These are phyloP conservation scores for Mycena polygramma DNA, from an alignment of 768 basidiomycete genomes.

Conservation along the genomic window DNA sequence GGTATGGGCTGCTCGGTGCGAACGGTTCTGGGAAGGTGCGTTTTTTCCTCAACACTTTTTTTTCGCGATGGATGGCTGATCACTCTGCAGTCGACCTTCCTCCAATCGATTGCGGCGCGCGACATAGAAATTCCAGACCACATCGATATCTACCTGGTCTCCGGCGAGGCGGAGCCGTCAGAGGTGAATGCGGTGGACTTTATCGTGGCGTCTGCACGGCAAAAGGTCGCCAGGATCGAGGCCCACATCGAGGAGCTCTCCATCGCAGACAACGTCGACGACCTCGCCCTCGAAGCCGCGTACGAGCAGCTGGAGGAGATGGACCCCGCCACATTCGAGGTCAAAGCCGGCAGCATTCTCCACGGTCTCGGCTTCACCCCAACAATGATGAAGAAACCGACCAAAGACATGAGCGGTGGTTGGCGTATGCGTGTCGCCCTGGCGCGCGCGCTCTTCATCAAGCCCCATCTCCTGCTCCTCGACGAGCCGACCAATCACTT, in stretches of 20 bases:
- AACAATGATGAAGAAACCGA: slow-evolving; percentile 95
- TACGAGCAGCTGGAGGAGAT: slow-evolving; percentile 98
- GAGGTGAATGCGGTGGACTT: slow-evolving; percentile 97
- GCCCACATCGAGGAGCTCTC: slow-evolving; percentile 94
- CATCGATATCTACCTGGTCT: slow-evolving; percentile 97
- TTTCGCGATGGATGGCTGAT: slow-evolving; percentile 12
- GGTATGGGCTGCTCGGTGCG: slow-evolving; percentile 96
- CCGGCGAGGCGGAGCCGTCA: slow-evolving; percentile 95
- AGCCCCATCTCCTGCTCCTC: slow-evolving; percentile 94
- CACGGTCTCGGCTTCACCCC: slow-evolving; percentile 95
- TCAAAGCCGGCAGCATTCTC: slow-evolving; percentile 96
- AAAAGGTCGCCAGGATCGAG: slow-evolving; percentile 94
- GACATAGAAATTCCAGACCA: slow-evolving; percentile 95
- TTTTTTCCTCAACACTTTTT: slow-evolving; percentile 11
- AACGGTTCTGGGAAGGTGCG: slow-evolving; percentile 98
- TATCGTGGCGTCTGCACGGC: slow-evolving; percentile 92
- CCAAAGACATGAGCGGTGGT: slow-evolving; percentile 99
- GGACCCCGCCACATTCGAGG: slow-evolving; percentile 95
- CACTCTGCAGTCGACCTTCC: slow-evolving; percentile 84
- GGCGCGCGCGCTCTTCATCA: slow-evolving; percentile 94
- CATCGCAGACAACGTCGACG: slow-evolving; percentile 90
- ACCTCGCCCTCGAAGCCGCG: slow-evolving; percentile 85
- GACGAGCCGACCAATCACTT: slow-evolving; percentile 95
- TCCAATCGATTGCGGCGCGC: slow-evolving; percentile 94
- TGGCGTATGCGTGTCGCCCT: slow-evolving; percentile 99